Evolutionary conservation across 139 green algal species (phyloP).

Genomic region (Coccomyxa sp.): DNA sequence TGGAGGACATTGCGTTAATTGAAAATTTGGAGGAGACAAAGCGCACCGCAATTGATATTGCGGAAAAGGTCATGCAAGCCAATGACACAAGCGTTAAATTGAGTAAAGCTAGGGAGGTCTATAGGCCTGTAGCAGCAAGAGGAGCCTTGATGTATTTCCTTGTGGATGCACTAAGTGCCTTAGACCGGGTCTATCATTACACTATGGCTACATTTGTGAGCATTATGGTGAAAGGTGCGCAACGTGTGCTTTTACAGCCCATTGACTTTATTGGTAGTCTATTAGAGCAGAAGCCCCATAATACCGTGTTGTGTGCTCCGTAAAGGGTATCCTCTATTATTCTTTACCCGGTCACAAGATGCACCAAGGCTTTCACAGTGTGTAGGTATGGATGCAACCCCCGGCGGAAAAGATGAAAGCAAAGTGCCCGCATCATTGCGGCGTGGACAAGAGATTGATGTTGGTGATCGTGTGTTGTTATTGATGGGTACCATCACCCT

Average conservation of each 20-base stretch:
- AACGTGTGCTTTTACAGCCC: not conserved
- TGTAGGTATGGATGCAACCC: too few relatives aligned
- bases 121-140: constrained; percentile 72
- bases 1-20: constrained; percentile 89
- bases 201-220: constrained; percentile 90
- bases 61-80: constrained; percentile 74
- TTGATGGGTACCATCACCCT: not conserved
- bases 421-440: too few relatives aligned
- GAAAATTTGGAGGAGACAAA: constrained; percentile 93
- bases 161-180: constrained; percentile 75
- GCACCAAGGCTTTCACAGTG: too few relatives aligned
- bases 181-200: constrained; percentile 91
- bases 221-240: constrained; percentile 68
- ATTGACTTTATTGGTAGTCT: too few relatives aligned
- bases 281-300: too few relatives aligned
- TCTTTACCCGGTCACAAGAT: too few relatives aligned
- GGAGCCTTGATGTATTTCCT: constrained; percentile 89
- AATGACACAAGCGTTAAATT: constrained; percentile 69
- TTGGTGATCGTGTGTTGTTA: too few relatives aligned
- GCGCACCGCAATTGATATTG: constrained; percentile 76
- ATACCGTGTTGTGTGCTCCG: too few relatives aligned
- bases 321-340: too few relatives aligned
- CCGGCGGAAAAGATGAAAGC: too few relatives aligned
- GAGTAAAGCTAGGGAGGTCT: constrained; percentile 69
- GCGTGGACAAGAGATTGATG: too few relatives aligned